Base-by-base conservation (phyloP, 2,329 filamentous ascomycete species). In the Drechslerella dactyloides region DNA sequence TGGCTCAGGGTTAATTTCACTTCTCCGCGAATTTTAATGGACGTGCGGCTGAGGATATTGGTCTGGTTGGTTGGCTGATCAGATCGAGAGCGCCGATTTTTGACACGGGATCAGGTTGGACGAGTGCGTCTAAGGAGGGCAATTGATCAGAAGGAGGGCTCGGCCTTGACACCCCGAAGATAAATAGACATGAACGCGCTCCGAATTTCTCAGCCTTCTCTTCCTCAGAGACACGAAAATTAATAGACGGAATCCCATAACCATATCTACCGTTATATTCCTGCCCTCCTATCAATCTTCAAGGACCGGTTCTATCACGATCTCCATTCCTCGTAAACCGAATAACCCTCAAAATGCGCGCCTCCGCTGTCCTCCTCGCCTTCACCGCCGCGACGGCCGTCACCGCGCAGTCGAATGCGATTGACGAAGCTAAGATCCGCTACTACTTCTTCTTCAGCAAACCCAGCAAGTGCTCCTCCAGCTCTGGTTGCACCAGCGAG, bases 371-470 rank as follows among this genome's bases (percentile, higher is more conserved):
- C 35, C 21, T 69, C 42, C 57, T 69, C 44, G 27, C 57, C 19
- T 33, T 61, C n/a, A 24, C 57, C 13, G 40, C 51, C 5, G 64
- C 57, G 11, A 15, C 46, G 33, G 19, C 19, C 4, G 64, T 69
- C 13, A 13, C n/a, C 21, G 64, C 64, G n/a, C 57, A 69, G 23
- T 19, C 23, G 1, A 2, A 21, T 37, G 19, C 46, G 17, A 62
- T 53, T 27, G 37, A 33, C 37, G 57, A 56, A 24, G 53, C 15
- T 17, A 4, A 8, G 15, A 21, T 21, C 23, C 42, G 63, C 17
- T 57, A 53, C 35, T 50, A 44, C 27, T 62, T 69, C 44, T 54
- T 51, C 48, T 27, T 69, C 21, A 62, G 50, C 52, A 54, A 60
- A 2, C 46, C 57, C 13, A 57, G 48, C 15, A 17, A n/a, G 6